These are phyloP conservation scores for Gnomoniopsis sp. DNA, from an alignment of 2,329 filamentous ascomycete genomes.

Conservation along the genomic window DNA sequence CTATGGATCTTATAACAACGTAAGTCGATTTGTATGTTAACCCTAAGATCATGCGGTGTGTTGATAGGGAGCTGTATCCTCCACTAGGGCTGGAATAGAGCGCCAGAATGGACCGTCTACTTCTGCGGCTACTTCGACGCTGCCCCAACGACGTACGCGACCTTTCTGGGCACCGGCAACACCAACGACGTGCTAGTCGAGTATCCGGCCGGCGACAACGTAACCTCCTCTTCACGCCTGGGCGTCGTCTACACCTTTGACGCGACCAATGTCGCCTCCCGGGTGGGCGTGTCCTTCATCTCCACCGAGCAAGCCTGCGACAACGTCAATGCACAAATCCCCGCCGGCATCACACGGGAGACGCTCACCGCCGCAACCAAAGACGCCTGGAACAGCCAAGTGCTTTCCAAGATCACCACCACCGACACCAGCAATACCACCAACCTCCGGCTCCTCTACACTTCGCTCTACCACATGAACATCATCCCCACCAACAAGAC, in stretches of 20 bases:
- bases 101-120: slow-evolving; percentile 60
- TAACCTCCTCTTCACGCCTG: slow-evolving; percentile 38
- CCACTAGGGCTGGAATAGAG: slow-evolving; percentile 56
- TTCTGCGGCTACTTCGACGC: slow-evolving; percentile 60
- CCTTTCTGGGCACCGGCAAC: slow-evolving; percentile 37
- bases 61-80: background rate
- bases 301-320: slow-evolving; percentile 57
- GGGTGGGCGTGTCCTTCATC: slow-evolving; percentile 68
- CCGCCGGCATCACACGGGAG: slow-evolving; percentile 37
- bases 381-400: slow-evolving; percentile 56
- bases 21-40: slow-evolving; percentile 23
- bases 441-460: slow-evolving; percentile 61
- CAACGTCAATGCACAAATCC: slow-evolving; percentile 56
- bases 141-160: slow-evolving; percentile 38
- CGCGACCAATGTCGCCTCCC: slow-evolving; percentile 44
- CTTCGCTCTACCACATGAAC: slow-evolving; percentile 67
- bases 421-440: slow-evolving; percentile 50
- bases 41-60: background rate
- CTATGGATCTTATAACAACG: slow-evolving; percentile 60
- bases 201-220: slow-evolving; percentile 29
- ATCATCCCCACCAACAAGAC: slow-evolving; percentile 68
- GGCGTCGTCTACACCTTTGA: slow-evolving; percentile 55
- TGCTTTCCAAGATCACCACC: slow-evolving; percentile 62
- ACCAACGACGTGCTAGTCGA: slow-evolving; percentile 28
- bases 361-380: slow-evolving; percentile 45